These are phyloP conservation scores for Cystobasidium sp. DNA, from an alignment of 1,284 basidiomycete species.

Conservation along the genomic window DNA sequence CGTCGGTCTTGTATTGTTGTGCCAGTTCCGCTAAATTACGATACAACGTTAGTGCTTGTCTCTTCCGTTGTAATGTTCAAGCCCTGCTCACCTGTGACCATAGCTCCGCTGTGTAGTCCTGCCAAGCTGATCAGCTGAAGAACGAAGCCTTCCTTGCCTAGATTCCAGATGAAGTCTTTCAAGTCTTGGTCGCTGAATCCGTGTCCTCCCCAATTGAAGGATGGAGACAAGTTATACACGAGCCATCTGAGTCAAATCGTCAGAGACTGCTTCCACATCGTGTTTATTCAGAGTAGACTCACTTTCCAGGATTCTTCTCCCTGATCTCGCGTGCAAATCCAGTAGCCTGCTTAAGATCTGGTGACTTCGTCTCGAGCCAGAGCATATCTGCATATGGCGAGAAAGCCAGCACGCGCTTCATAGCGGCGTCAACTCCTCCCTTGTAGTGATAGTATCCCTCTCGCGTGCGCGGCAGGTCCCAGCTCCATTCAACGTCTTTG, in stretches of 20 bases:
- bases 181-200: constrained; percentile 74
- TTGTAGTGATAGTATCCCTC: constrained; percentile 91
- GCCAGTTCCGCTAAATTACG: constrained; percentile 51
- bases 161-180: constrained; percentile 87
- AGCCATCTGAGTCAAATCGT: constrained; percentile 62
- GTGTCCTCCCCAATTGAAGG: constrained; percentile 87
- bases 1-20: constrained; percentile 71
- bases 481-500: constrained; percentile 77
- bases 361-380: constrained; percentile 88
- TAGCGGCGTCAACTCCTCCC: constrained; percentile 76
- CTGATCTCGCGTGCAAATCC: constrained; percentile 78
- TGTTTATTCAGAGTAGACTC: background rate
- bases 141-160: constrained; percentile 86
- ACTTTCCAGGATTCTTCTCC: constrained; percentile 74
- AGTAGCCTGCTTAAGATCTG: constrained; percentile 77
- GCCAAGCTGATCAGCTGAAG: constrained; percentile 84
- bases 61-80: constrained; percentile 55
- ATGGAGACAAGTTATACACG: constrained; percentile 92
- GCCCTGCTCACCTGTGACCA: constrained; percentile 67
- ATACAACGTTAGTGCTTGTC: constrained; percentile 41
- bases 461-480: constrained; percentile 81
- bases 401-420: constrained; percentile 77
- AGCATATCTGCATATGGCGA: constrained; percentile 81
- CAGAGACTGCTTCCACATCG: background rate
- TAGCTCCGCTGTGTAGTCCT: constrained; percentile 83